Conservation (phyloP, 768 basidiomycete genomes). For the Suillus weaverae region DNA sequence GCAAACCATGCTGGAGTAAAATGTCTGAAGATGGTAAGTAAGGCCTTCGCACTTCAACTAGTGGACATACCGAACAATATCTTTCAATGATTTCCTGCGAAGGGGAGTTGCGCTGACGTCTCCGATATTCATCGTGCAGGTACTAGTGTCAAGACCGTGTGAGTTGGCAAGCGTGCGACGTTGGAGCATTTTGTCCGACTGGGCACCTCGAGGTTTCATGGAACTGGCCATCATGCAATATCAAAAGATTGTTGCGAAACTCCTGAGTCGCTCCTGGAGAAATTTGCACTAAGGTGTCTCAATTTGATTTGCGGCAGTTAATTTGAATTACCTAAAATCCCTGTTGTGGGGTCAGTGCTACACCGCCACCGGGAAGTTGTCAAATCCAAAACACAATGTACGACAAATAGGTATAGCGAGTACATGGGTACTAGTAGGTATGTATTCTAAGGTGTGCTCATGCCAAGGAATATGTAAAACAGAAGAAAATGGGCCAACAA, state of each 20-base stretch:
- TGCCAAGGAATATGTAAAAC: conserved; percentile 1
- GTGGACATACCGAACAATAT: conserved; percentile 35
- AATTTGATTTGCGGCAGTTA: not conserved
- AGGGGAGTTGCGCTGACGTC: not conserved
- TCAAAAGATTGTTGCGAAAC: not conserved
- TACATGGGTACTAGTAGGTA: not conserved
- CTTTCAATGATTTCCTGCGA: conserved; percentile 30
- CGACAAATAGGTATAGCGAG: conserved; percentile 3
- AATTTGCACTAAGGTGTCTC: not conserved
- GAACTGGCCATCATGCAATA: not conserved
- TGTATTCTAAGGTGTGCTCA: not conserved
- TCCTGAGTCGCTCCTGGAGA: not conserved
- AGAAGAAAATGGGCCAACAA: not conserved
- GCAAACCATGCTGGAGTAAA: conserved; percentile 60
- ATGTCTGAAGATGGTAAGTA: conserved; percentile 32
- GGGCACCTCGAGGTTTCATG: not conserved
- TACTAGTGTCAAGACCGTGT: not conserved
- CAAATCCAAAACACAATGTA: not conserved
- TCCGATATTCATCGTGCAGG: not conserved
- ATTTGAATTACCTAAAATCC: not conserved
- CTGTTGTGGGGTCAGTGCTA: not conserved
- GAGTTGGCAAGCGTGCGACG: not conserved
- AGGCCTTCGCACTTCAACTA: not conserved
- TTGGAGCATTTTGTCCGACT: not conserved
- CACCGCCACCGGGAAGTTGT: not conserved